Evolutionary conservation across 306 rosid species (phyloP).

Genomic region (Trifolium subterraneum): DNA sequence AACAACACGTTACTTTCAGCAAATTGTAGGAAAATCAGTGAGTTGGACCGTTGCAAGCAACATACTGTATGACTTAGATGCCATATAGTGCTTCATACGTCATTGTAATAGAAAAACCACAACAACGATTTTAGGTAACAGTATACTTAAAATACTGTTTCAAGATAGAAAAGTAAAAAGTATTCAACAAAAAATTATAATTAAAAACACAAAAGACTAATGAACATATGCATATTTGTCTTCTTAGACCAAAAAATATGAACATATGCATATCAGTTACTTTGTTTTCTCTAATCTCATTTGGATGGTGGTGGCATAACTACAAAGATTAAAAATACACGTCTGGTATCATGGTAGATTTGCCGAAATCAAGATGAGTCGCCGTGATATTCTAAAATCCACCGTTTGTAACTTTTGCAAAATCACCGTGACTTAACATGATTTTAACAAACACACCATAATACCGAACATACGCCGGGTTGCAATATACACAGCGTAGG

Average conservation of each 20-base stretch:
- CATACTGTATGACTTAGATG: background rate
- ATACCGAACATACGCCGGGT: slow-evolving; percentile 4
- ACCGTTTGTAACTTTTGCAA: too few species aligned
- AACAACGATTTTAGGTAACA: background rate
- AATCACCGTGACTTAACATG: too few species aligned
- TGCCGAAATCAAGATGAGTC: too few species aligned
- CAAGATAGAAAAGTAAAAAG: background rate
- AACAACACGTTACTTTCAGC: background rate
- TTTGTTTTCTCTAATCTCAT: slow-evolving; percentile 3
- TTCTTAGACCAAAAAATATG: background rate
- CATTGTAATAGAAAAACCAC: background rate
- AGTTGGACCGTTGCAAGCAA: background rate
- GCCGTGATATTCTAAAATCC: too few species aligned
- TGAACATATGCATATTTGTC: background rate
- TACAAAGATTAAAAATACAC: background rate
- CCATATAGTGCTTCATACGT: background rate
- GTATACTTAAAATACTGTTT: background rate
- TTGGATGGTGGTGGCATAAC: background rate
- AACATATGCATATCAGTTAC: background rate
- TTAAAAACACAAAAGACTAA: background rate
- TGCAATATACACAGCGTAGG: slow-evolving; percentile 39
- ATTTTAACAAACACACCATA: too few species aligned
- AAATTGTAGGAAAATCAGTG: background rate
- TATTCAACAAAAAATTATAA: background rate
- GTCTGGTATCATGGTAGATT: too few species aligned